phyloP scores from a whole-genome alignment of 495 filamentous ascomycete genomes.

The Trichoderma erinaceum region DNA sequence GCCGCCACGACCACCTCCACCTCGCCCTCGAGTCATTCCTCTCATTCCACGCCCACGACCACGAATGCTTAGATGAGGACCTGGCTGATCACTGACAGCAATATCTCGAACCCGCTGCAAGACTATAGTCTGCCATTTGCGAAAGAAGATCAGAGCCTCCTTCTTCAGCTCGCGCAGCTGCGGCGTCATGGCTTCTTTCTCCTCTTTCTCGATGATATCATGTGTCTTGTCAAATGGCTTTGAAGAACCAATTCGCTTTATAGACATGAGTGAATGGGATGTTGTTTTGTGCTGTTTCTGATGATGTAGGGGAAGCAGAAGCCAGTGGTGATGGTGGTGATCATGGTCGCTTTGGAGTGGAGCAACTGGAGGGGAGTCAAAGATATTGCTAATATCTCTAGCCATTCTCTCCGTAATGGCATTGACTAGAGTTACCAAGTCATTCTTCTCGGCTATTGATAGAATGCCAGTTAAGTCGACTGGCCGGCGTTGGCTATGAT shows the following conservation, averaged over 20 bases:
- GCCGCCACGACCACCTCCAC: slow-evolving; percentile 20
- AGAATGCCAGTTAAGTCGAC: slow-evolving; percentile 31
- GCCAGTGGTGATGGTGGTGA: slow-evolving; percentile 23
- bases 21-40: slow-evolving; percentile 22
- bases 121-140: slow-evolving; percentile 38
- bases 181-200: slow-evolving; percentile 25
- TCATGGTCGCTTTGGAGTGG: slow-evolving; percentile 20
- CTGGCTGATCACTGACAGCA: slow-evolving; percentile 24
- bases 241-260: background rate
- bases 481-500: slow-evolving; percentile 14
- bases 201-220: slow-evolving; percentile 19
- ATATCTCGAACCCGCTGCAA: slow-evolving; percentile 38
- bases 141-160: slow-evolving; percentile 37
- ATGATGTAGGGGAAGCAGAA: slow-evolving; percentile 28
- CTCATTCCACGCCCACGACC: slow-evolving; percentile 20
- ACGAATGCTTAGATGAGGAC: background rate
- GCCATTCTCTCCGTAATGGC: slow-evolving; percentile 45
- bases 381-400: slow-evolving; percentile 38
- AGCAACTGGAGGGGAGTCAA: slow-evolving; percentile 33
- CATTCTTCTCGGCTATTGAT: slow-evolving; percentile 24
- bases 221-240: slow-evolving; percentile 8
- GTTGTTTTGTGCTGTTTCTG: slow-evolving; percentile 20
- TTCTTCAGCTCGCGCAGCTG: slow-evolving; percentile 38
- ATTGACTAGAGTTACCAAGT: slow-evolving; percentile 32
- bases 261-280: background rate